Evolutionary conservation across 2,329 filamentous ascomycete genomes (phyloP).

Genomic region (Grosmannia serpens): DNA sequence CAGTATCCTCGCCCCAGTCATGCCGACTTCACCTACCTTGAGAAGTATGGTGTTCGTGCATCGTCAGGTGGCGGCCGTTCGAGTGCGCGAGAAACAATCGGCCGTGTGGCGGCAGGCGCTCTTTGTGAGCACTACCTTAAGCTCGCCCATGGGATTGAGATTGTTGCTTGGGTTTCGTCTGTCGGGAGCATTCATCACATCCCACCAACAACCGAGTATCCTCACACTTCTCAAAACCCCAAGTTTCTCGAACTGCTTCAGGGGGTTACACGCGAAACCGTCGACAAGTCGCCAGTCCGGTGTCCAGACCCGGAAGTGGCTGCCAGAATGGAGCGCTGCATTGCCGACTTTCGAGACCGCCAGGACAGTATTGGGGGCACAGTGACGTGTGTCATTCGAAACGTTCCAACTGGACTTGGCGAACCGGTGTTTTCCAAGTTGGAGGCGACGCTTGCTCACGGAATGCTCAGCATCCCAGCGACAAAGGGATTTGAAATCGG

Average conservation of each 20-base stretch:
- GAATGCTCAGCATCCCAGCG: slow-evolving; percentile 89
- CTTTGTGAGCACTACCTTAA: slow-evolving; percentile 88
- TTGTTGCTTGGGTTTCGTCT: slow-evolving; percentile 79
- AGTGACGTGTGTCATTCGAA: slow-evolving; percentile 86
- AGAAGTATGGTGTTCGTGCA: slow-evolving; percentile 94
- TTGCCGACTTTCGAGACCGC: slow-evolving; percentile 65
- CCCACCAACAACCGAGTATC: no score
- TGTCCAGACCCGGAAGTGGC: slow-evolving; percentile 13
- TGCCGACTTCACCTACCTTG: slow-evolving; percentile 92
- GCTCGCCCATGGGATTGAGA: slow-evolving; percentile 74
- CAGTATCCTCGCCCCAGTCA: slow-evolving; percentile 82
- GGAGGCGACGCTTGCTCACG: slow-evolving; percentile 81
- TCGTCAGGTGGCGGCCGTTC: slow-evolving; percentile 81
- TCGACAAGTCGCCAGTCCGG: slow-evolving; percentile 59
- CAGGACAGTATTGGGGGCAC: slow-evolving; percentile 89
- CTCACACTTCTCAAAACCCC: slow-evolving; percentile 24
- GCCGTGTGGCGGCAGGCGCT: slow-evolving; percentile 79
- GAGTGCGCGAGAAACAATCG: slow-evolving; percentile 91
- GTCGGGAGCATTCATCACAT: slow-evolving; percentile 52
- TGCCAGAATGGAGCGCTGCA: slow-evolving; percentile 64
- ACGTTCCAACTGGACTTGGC: slow-evolving; percentile 73
- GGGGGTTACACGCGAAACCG: slow-evolving; percentile 59
- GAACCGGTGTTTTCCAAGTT: slow-evolving; percentile 95
- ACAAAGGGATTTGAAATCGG: slow-evolving; percentile 95
- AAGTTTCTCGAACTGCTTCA: slow-evolving; percentile 62